Evolutionary conservation across 2,329 filamentous ascomycete genomes (phyloP).

Genomic region (Fusarium azukiicola): DNA sequence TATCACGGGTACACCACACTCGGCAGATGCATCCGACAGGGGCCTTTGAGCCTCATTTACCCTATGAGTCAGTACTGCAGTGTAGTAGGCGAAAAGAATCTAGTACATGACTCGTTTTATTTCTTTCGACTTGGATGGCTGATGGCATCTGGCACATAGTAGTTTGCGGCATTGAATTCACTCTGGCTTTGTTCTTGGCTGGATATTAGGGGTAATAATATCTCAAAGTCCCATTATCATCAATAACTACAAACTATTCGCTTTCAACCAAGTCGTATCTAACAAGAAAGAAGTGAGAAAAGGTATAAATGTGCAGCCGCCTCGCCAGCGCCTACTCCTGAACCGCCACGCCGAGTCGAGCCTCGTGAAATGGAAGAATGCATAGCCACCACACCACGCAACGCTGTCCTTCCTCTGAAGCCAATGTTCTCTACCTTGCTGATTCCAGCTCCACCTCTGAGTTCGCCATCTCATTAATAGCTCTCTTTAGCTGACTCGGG

Average conservation of each 20-base stretch:
- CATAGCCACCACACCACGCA: background rate
- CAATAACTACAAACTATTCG: too few species aligned
- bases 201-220: too few species aligned
- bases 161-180: too few species aligned
- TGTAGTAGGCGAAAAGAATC: too few species aligned
- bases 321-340: background rate
- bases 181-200: too few species aligned
- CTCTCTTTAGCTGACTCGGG: conserved; percentile 25
- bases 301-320: background rate
- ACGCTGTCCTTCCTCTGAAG: background rate
- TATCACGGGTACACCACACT: background rate
- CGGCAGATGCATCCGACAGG: background rate
- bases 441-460: background rate
- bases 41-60: background rate
- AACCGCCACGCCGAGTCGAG: background rate
- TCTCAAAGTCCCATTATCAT: too few species aligned
- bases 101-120: too few species aligned
- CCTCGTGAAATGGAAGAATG: background rate
- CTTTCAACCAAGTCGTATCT: background rate
- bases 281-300: background rate
- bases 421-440: background rate
- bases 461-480: conserved; percentile 5
- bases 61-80: too few species aligned
- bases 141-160: too few species aligned
- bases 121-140: too few species aligned